Conservation (phyloP, 2,329 filamentous ascomycete genomes). For the Sordariomycetes sp. region DNA sequence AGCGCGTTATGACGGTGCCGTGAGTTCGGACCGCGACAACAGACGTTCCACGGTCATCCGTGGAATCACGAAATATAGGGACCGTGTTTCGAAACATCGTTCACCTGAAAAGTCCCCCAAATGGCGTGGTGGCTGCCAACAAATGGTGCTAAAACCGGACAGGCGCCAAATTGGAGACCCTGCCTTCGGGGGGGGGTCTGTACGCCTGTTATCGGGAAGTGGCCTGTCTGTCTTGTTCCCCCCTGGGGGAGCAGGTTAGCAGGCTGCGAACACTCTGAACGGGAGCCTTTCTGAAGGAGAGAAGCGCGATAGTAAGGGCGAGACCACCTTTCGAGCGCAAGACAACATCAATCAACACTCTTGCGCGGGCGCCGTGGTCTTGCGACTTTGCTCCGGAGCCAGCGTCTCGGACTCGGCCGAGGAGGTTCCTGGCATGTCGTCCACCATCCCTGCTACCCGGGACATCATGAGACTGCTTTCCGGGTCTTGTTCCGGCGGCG, state of each 20-base stretch:
- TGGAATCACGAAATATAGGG: background rate
- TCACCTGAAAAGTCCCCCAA: background rate
- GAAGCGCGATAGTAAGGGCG: conserved; percentile 46
- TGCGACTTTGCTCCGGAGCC: conserved; percentile 45
- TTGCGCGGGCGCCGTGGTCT: background rate
- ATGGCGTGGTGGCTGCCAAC: background rate
- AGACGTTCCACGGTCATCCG: no score
- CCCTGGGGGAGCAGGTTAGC: background rate
- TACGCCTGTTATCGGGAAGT: background rate
- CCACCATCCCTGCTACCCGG: conserved; percentile 12
- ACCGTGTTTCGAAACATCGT: background rate
- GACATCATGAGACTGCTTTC: conserved; percentile 11
- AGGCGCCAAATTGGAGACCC: background rate
- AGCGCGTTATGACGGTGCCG: background rate
- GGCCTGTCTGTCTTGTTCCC: background rate
- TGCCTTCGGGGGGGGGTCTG: background rate
- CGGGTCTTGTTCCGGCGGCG: background rate
- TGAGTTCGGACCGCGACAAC: background rate
- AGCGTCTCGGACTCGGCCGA: conserved; percentile 46
- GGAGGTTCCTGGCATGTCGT: conserved; percentile 18
- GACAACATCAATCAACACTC: background rate
- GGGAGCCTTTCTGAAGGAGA: conserved; percentile 45
- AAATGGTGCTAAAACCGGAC: background rate
- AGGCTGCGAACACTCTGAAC: conserved; percentile 4
- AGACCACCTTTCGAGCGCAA: conserved; percentile 7